Evolutionary conservation across 148 eudicot genomes (phyloP), one percentile per base, ranked within the genome.

Genomic region (Talinum fruticosum): DNA sequence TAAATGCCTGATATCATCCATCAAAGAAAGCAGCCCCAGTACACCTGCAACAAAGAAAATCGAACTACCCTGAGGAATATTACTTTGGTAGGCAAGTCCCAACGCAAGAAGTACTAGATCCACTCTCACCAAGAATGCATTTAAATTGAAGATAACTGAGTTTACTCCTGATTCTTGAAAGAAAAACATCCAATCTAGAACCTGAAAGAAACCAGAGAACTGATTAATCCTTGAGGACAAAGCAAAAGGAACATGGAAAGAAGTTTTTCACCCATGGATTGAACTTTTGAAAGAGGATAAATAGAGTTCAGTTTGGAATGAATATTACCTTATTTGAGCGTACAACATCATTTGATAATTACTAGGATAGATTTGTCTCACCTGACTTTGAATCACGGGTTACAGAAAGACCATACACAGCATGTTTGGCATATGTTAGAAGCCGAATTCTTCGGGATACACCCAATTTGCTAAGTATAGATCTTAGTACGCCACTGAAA

Each of bases 401-500:
- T 71, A 75, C 6, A 76, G 93, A 90, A 71, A 89, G 89, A 71
- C 96, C 98, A 75, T 72, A 81, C 62, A 90, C 62, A 47, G 96
- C 93, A 84, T 78, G 85, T 84, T 87, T 91, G 68, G 92, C 96
- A 89, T 94, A 94, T 53, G 85, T 75, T 51, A 89, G 83, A 59
- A 92, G 85, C 66, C 97, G 88, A 77, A 83, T 79, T 75, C 80
- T 84, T 80, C 80, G 89, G 32, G 97, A 57, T 74, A 91, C 86
- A 35, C 89, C 95, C 77, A 94, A 85, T 85, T 90, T 94, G 85
- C 82, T 78, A 73, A 87, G 83, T 75, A 90, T 77, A 69, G 91
- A 92, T 84, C 93, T 88, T 32, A 94, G 81, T 35, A 92, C 86
- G 51, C 92, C 92, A 76, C 98, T 94, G 91, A 74, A 82, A 74